These are phyloP conservation scores for Kwoniella botswanensis DNA, from an alignment of 768 basidiomycete genomes.

Conservation along the genomic window DNA sequence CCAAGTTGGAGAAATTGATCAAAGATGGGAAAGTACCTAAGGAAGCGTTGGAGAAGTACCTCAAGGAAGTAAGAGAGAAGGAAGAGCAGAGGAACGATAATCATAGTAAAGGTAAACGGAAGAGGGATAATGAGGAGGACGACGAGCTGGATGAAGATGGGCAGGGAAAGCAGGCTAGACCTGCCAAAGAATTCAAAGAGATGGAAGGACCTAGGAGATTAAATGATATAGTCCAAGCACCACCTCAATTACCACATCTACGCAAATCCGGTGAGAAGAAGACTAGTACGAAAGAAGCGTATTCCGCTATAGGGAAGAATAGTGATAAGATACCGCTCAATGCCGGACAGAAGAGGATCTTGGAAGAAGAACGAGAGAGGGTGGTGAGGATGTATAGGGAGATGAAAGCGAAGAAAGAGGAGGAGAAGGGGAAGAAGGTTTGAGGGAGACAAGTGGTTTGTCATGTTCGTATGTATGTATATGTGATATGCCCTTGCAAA, in stretches of 20 bases:
- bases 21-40: slow-evolving; percentile 35
- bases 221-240: slow-evolving; percentile 55
- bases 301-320: slow-evolving; percentile 24
- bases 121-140: slow-evolving; percentile 21
- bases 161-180: slow-evolving; percentile 4
- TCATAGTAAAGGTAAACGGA: slow-evolving; percentile 4
- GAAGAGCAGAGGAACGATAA: slow-evolving; percentile 16
- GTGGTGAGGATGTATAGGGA: slow-evolving; percentile 55
- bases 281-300: slow-evolving; percentile 20
- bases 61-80: slow-evolving; percentile 1
- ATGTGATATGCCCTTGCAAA: too few relatives aligned
- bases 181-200: slow-evolving; percentile 38
- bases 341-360: slow-evolving; percentile 48
- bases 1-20: slow-evolving; percentile 29
- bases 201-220: slow-evolving; percentile 36
- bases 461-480: not conserved
- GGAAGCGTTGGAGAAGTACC: slow-evolving; percentile 19
- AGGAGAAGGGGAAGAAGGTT: slow-evolving; percentile 25
- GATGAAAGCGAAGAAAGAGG: slow-evolving; percentile 51
- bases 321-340: slow-evolving; percentile 43
- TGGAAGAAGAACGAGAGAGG: slow-evolving; percentile 56
- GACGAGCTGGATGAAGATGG: slow-evolving; percentile 16
- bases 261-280: slow-evolving; percentile 17
- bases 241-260: slow-evolving; percentile 49
- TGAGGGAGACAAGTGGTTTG: not conserved